Evolutionary conservation across 495 filamentous ascomycete species (phyloP), one percentile per base, ranked within the genome.

Genomic region (Achaetomiella virescens): DNA sequence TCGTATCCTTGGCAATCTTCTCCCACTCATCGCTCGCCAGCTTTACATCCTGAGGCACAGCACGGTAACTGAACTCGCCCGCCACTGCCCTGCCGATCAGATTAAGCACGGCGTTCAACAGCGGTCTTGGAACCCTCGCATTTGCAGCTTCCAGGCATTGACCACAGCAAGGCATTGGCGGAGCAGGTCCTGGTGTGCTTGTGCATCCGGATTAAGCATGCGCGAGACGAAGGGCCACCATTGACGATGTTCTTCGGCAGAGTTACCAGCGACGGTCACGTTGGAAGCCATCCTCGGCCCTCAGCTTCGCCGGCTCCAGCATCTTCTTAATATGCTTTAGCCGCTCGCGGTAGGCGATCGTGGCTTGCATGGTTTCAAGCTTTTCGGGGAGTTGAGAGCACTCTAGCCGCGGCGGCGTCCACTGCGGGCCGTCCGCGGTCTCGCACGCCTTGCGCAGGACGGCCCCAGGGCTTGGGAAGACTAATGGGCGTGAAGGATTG

Each of bases 401-500:
- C 9, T 27, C 17, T 7, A 62, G 46, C 21, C 37, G 29, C 5
- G 38, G 22, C 3, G 58, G 63, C 12, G 22, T 44, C 51, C 59
- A 68, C 31, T 64, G 63, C 12, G 47, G 40, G 2, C 47, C 43
- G 41, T 58, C 50, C 38, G 42, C 40, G 5, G 22, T 21, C n/a
- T 49, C 29, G 22, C 22, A 9, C 11, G 43, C 31, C 10, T 22
- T 27, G 54, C 33, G 42, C 20, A 64, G 46, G 15, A 36, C 33
- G 9, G 46, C 29, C 2, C 48, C 61, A 2, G 48, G 47, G 5
- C 61, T 27, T 37, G 72, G 72, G 0, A 75, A 51, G 18, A 70
- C 58, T 6, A 67, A 59, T 11, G 61, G 64, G 18, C 63, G 65
- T 56, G 59, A 63, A 3, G 61, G 69, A 1, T 60, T 60, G 35